phyloP scores from a whole-genome alignment of 1,284 basidiomycete genomes.

The Schizophyllum amplum region DNA sequence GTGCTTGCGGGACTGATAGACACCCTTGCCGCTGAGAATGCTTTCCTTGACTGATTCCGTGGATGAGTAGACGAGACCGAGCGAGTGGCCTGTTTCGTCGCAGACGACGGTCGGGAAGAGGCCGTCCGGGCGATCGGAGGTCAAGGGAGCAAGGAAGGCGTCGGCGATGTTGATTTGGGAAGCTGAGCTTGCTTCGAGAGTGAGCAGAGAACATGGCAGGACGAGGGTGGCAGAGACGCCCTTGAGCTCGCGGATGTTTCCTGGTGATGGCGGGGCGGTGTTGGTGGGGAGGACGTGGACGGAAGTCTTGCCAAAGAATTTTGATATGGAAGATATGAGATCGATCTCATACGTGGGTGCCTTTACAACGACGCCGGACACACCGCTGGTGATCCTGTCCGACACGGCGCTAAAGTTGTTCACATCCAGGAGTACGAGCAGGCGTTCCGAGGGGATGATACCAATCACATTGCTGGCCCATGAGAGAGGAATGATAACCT shows the following conservation, averaged over 20 bases:
- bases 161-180: conserved; percentile 72
- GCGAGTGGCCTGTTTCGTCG: conserved; percentile 64
- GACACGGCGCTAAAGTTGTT: conserved; percentile 67
- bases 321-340: conserved; percentile 64
- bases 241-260: conserved; percentile 47
- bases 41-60: conserved; percentile 79
- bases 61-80: conserved; percentile 98
- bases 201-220: conserved; percentile 67
- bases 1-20: conserved; percentile 95
- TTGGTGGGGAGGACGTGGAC: conserved; percentile 56
- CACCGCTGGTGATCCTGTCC: conserved; percentile 59
- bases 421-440: conserved; percentile 69
- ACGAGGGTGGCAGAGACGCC: conserved; percentile 61
- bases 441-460: conserved; percentile 61
- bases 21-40: conserved; percentile 83
- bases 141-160: conserved; percentile 76
- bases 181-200: conserved; percentile 43
- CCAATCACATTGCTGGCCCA: conserved; percentile 62
- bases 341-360: conserved; percentile 58
- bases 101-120: conserved; percentile 90
- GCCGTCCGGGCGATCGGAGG: conserved; percentile 87
- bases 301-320: conserved; percentile 59
- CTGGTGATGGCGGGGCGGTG: conserved; percentile 36
- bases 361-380: conserved; percentile 75
- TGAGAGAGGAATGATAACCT: conserved; percentile 63